Evolutionary conservation across 2,329 filamentous ascomycete genomes (phyloP).

Genomic region (Mycogone perniciosa): DNA sequence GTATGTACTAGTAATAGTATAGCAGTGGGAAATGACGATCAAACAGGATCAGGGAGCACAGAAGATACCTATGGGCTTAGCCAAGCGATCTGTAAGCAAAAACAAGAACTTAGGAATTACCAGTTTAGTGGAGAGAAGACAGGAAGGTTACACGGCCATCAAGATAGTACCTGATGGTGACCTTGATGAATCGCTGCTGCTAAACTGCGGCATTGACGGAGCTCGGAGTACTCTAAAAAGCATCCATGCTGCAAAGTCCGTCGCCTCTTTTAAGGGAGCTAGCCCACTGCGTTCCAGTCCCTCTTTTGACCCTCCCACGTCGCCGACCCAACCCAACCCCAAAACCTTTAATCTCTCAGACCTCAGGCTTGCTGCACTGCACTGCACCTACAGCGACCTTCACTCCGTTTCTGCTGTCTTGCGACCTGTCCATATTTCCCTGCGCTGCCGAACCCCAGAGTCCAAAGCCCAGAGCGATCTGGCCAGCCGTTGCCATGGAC

Average conservation of each 20-base stretch:
- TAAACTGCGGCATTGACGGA: slow-evolving; percentile 7
- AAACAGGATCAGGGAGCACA: no score
- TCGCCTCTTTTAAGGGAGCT: slow-evolving; percentile 6
- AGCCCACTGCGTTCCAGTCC: slow-evolving; percentile 9
- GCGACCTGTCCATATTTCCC: neutral
- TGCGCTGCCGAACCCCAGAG: neutral
- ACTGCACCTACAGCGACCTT: neutral
- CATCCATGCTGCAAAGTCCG: slow-evolving; percentile 8
- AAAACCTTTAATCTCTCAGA: neutral
- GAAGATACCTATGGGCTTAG: neutral
- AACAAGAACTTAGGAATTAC: slow-evolving; percentile 4
- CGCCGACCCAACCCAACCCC: slow-evolving; percentile 5
- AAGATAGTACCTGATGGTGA: slow-evolving; percentile 1
- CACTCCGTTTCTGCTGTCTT: neutral
- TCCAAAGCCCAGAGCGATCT: slow-evolving; percentile 2
- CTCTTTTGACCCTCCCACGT: slow-evolving; percentile 2
- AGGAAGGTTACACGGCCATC: slow-evolving; percentile 1
- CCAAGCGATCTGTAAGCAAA: neutral
- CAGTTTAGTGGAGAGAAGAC: neutral
- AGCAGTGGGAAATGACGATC: no score
- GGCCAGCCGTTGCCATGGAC: slow-evolving; percentile 13
- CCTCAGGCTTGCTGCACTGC: neutral
- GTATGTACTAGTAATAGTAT: no score
- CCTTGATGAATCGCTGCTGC: neutral
- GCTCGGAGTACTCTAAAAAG: slow-evolving; percentile 4